Evolutionary conservation across 169 alveolate genomes (phyloP), one percentile per base, ranked within the genome.

Genomic region (Besnoitia besnoiti): DNA sequence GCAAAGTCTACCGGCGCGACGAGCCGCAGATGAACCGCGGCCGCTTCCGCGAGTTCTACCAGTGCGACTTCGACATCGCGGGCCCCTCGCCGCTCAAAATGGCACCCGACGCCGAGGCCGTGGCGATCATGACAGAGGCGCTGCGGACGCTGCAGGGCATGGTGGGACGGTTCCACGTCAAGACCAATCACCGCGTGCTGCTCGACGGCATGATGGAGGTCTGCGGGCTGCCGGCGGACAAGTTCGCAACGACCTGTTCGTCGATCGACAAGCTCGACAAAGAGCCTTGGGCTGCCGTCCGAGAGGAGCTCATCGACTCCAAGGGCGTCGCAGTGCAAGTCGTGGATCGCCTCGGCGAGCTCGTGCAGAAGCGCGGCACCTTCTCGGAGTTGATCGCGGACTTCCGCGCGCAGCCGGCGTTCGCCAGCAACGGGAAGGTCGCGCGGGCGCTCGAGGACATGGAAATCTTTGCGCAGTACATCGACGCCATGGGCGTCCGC

Each of bases 31-130:
- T 98, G 97, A 95, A 95, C 88, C 96, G 98, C 91, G 99, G 99
- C 33, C 95, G 99, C 88, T 99, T 96, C 94, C 95, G 99, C 80
- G 99, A 99, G 93, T 99, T 99, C 93, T 98, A 97, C 90, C 99
- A 99, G 95, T 99, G 99, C 91, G 99, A 99, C 94, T 97, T 98
- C 89, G 99, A 99, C 95, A 98, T 98, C 85, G 99, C 98, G 46
- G 99, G 99, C 24, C 67, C 39, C 0, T 12, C 42, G 14, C n/a
- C 85, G 12, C 87, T 62, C 37, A 88, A 92, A 37, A 97, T 98
- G 99, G 96, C 97, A 30, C 98, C 99, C 30, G 99, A 99, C 94
- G 98, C 99, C 49, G 99, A 99, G 96, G 97, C 98, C 59, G 91
- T 99, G n/a, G 94, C 94, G 91, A 97, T 99, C 24, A 96, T 98